Evolutionary conservation across 2,329 filamentous ascomycete genomes (phyloP), one percentile per base, ranked within the genome.

Genomic region (Calonectria pauciramosa): DNA sequence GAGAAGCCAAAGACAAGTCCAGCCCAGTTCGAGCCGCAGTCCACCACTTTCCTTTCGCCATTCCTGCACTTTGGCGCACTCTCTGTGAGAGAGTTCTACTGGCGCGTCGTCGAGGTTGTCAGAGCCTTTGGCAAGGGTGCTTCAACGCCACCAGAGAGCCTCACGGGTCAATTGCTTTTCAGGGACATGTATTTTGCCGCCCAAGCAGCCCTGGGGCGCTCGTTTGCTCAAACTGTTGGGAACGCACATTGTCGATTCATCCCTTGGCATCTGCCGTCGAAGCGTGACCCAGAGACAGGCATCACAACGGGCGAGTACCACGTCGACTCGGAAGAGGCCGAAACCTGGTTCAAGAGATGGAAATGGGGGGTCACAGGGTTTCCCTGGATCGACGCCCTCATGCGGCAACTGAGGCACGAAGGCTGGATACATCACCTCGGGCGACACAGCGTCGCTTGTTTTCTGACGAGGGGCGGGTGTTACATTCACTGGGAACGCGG

Each of bases 141-240:
- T 3, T 93, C 91, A 10, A 86, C 87, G 32, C 91, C 93, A 0
- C 94, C 94, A 0, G 91, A 91, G n/a, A 94, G 91, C 75, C 83
- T 96, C 20, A 92, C 90, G 0, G 94, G 94, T 3, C 94, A 96
- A 79, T 84, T 96, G 1, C 86, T 95, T 14, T 96, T 96, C 83
- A 89, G 94, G 20, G 94, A 96, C 82, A 96, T 96, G 94, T 96
- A 96, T 84, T 96, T 96, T 79, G 94, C 90, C 18, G 94, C 94
- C 0, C 94, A 96, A 82, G 93, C 94, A 0, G 89, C 90, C 0
- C 85, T 95, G 1, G 94, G 94, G 0, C 87, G 89, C 38, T 80
- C 86, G 0, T 96, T 95, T 78, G 87, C 86, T 1, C 93, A 94
- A 79, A 93, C 93, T 0, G 86, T 90, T 64, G 90, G 90, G 44